Evolutionary conservation across 371 early-diverging fungal genomes (phyloP).

Genomic region (Coemansia sp.): DNA sequence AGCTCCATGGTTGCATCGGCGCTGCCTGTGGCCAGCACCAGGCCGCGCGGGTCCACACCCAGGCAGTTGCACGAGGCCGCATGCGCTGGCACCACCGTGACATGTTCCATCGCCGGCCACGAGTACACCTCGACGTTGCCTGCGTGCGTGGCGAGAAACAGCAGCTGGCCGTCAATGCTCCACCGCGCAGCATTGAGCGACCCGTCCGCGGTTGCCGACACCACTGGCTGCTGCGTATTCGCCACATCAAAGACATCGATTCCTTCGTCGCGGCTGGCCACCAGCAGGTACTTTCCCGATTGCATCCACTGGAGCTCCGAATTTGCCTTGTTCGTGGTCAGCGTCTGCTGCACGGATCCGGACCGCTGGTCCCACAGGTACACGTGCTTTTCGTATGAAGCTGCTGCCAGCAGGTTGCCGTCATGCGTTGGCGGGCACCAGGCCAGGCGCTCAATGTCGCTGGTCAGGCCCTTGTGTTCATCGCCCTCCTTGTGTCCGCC

Average conservation of each 20-base stretch:
- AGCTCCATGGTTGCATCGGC: conserved; percentile 33
- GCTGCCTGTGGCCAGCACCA: conserved; percentile 34
- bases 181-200: conserved; percentile 17
- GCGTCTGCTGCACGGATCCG: neutral
- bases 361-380: conserved; percentile 37
- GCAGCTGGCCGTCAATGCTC: conserved; percentile 18
- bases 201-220: conserved; percentile 21
- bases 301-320: conserved; percentile 40
- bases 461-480: conserved; percentile 24
- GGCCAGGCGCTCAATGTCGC: conserved; percentile 29
- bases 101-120: conserved; percentile 41
- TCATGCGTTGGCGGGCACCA: conserved; percentile 31
- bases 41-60: conserved; percentile 26
- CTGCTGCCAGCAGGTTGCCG: conserved; percentile 23
- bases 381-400: conserved; percentile 34
- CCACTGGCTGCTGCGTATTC: conserved; percentile 13
- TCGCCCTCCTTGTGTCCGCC: conserved; percentile 50
- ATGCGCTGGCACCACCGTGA: conserved; percentile 29
- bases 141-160: conserved; percentile 30
- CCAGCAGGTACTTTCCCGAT: conserved; percentile 26
- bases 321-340: conserved; percentile 16
- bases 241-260: conserved; percentile 36
- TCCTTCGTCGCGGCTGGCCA: conserved; percentile 28
- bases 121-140: conserved; percentile 35
- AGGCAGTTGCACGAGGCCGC: conserved; percentile 35